A percentile compares a stretch with the other conserved stretches of the same genome.
Evolutionary conservation across 306 rosid genomes (phyloP).

Genomic region (Pyrus bretschneideri): DNA sequence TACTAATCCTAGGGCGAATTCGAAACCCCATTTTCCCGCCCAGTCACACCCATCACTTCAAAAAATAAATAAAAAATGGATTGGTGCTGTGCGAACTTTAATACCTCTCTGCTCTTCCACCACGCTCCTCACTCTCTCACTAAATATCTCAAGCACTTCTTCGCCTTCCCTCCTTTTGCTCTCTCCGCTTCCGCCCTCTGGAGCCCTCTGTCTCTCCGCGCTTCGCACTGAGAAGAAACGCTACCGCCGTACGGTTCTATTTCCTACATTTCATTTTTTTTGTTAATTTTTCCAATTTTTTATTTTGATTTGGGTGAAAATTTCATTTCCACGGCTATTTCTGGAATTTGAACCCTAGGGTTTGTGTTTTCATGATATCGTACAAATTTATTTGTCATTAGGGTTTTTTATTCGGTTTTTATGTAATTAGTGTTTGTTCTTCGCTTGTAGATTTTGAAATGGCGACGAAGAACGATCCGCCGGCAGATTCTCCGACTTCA

Average conservation of each 20-base stretch:
- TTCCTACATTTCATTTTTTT: not conserved
- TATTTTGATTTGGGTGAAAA: not conserved
- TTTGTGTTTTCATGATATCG: not conserved
- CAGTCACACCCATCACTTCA: slow-evolving; percentile 4
- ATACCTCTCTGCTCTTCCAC: not conserved
- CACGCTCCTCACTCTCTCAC: not conserved
- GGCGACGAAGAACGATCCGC: slow-evolving; percentile 36
- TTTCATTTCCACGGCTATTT: not conserved
- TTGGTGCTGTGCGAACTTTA: not conserved
- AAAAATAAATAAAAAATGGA: not conserved
- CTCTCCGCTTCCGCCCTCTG: not conserved
- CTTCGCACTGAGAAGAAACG: not conserved
- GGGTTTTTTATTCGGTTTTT: not conserved
- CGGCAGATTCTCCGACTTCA: slow-evolving; percentile 74
- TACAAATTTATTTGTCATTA: not conserved
- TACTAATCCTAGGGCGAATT: slow-evolving; percentile 1
- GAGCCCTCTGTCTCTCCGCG: slow-evolving; percentile 1
- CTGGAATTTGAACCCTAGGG: slow-evolving; percentile 10
- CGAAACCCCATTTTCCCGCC: slow-evolving; percentile 51
- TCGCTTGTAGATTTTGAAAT: slow-evolving; percentile 39
- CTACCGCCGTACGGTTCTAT: not conserved
- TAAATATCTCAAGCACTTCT: not conserved
- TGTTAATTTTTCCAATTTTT: not conserved
- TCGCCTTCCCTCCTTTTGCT: slow-evolving; percentile 9
- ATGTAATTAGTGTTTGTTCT: not conserved